phyloP scores from a whole-genome alignment of 306 rosid genomes.

The Corylus americana region DNA sequence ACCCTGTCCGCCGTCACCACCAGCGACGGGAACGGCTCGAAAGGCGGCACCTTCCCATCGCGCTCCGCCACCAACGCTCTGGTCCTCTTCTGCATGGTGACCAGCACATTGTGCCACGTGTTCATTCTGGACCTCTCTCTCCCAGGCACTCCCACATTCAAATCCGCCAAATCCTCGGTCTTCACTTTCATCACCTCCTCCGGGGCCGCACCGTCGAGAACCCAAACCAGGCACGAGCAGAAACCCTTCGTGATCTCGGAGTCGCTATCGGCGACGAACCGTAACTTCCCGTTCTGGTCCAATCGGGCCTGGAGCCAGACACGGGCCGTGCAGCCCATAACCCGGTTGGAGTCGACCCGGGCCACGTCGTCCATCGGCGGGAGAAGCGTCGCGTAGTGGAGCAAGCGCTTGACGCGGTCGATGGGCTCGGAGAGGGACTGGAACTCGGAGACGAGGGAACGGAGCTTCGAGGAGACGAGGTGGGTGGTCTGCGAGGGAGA shows the following conservation, averaged over 20 bases:
- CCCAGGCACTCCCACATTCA: slow-evolving; percentile 63
- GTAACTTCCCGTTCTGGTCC: slow-evolving; percentile 64
- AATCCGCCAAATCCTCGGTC: slow-evolving; percentile 66
- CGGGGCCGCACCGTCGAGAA: slow-evolving; percentile 68
- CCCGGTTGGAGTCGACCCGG: slow-evolving; percentile 69
- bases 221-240: slow-evolving; percentile 71
- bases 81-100: slow-evolving; percentile 82
- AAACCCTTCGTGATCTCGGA: slow-evolving; percentile 83
- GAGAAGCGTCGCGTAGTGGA: slow-evolving; percentile 51
- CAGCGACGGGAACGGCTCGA: slow-evolving; percentile 79
- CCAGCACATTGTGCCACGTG: slow-evolving; percentile 91
- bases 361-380: slow-evolving; percentile 41
- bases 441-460: slow-evolving; percentile 54
- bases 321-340: slow-evolving; percentile 95
- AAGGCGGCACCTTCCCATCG: slow-evolving; percentile 53
- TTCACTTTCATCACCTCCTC: slow-evolving; percentile 62
- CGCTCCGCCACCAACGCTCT: slow-evolving; percentile 62
- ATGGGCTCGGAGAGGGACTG: slow-evolving; percentile 50
- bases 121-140: slow-evolving; percentile 70
- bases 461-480: slow-evolving; percentile 48
- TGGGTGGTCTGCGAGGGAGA: slow-evolving; percentile 38
- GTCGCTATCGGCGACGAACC: slow-evolving; percentile 78
- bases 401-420: slow-evolving; percentile 64
- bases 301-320: slow-evolving; percentile 74
- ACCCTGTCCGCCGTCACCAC: slow-evolving; percentile 63